Conservation (phyloP, 1,139 yeast genomes). For the Candida mesenterica region DNA sequence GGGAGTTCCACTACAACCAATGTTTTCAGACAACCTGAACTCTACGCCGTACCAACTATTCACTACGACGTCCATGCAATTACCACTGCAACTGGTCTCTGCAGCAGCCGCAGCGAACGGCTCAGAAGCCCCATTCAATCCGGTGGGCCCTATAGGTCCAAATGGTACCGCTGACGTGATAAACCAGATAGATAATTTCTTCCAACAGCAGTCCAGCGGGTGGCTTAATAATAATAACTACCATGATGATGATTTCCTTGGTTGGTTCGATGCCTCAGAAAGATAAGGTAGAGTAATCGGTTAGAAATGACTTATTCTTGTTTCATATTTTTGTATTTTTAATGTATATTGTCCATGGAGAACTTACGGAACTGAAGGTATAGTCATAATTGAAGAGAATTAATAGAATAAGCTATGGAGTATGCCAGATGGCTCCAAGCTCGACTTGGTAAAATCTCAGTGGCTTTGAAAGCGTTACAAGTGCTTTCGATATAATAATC, state of each 20-base stretch:
- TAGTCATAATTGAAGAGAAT: no score
- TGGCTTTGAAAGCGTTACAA: no score
- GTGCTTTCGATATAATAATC: no score
- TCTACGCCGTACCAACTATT: neutral
- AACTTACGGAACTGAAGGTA: no score
- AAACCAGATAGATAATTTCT: slow-evolving; percentile 52
- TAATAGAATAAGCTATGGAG: no score
- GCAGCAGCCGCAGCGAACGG: neutral
- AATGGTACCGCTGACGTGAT: slow-evolving; percentile 21
- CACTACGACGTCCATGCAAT: slow-evolving; percentile 4
- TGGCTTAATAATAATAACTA: slow-evolving; percentile 72
- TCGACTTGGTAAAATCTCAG: no score
- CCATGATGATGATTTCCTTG: slow-evolving; percentile 76
- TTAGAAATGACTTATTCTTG: no score
- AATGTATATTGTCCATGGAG: no score
- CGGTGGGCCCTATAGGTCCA: neutral
- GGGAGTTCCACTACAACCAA: slow-evolving; percentile 8
- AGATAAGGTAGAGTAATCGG: no score
- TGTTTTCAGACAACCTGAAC: slow-evolving; percentile 7
- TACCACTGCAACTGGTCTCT: slow-evolving; percentile 7
- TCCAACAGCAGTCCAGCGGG: slow-evolving; percentile 80
- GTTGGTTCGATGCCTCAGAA: slow-evolving; percentile 81
- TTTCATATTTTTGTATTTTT: no score
- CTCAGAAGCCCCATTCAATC: slow-evolving; percentile 1
- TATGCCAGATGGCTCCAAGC: no score